Evolutionary conservation across 495 filamentous ascomycete genomes (phyloP).

Genomic region (Immersiella caudata): DNA sequence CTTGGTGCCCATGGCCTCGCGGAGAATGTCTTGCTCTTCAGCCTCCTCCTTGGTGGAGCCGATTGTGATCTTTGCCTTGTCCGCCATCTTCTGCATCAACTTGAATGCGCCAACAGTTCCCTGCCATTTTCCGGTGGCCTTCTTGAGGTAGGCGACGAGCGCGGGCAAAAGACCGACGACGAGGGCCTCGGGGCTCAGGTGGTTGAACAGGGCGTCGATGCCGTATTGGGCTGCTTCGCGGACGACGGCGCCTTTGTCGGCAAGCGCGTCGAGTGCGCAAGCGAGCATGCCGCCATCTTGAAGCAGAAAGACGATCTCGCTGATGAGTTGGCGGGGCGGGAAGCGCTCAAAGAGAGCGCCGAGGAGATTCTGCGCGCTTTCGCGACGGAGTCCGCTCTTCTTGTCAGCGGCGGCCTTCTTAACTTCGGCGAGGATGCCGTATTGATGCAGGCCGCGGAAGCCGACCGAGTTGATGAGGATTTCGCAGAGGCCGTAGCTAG

Average conservation of each 20-base stretch:
- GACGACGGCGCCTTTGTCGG: slow-evolving; percentile 88
- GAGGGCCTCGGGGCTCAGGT: slow-evolving; percentile 77
- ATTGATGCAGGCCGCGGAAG: slow-evolving; percentile 69
- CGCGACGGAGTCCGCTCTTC: slow-evolving; percentile 83
- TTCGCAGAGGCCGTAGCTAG: slow-evolving; percentile 79
- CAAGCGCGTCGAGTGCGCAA: slow-evolving; percentile 77
- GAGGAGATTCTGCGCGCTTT: slow-evolving; percentile 92
- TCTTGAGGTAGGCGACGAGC: slow-evolving; percentile 72
- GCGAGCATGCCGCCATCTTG: slow-evolving; percentile 75
- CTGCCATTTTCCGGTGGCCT: slow-evolving; percentile 90
- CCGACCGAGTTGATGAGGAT: slow-evolving; percentile 77
- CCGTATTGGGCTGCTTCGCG: slow-evolving; percentile 93
- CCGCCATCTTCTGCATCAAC: slow-evolving; percentile 85
- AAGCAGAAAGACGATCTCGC: slow-evolving; percentile 77
- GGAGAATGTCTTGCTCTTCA: slow-evolving; percentile 79
- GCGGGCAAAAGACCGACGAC: slow-evolving; percentile 77
- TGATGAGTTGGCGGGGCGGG: slow-evolving; percentile 73
- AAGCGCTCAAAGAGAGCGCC: slow-evolving; percentile 92
- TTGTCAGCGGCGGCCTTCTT: slow-evolving; percentile 91
- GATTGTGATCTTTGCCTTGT: slow-evolving; percentile 83
- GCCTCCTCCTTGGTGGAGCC: slow-evolving; percentile 78
- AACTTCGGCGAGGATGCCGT: slow-evolving; percentile 71
- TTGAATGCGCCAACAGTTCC: slow-evolving; percentile 83
- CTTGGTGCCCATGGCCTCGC: slow-evolving; percentile 89
- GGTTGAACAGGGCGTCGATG: slow-evolving; percentile 81